These are phyloP conservation scores for Roridomyces roridus DNA, from an alignment of 768 basidiomycete species.

Conservation along the genomic window DNA sequence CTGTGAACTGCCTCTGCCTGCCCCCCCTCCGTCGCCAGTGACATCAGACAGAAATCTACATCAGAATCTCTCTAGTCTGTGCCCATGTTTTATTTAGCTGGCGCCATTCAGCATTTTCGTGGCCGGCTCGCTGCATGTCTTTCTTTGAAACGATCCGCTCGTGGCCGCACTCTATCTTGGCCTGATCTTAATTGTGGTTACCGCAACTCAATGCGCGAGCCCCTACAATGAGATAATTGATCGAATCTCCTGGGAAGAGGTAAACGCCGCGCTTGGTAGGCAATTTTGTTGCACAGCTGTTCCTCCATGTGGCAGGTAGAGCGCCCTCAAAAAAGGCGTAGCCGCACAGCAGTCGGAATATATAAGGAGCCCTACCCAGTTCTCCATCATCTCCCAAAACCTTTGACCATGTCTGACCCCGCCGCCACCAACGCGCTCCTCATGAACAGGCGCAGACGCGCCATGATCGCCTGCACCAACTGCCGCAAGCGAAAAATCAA, in stretches of 20 bases:
- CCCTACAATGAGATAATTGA: constrained; percentile 20
- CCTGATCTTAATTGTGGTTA: constrained; percentile 13
- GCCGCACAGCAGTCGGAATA: constrained; percentile 24
- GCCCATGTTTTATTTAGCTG: constrained; percentile 12
- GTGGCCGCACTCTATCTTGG: constrained; percentile 6
- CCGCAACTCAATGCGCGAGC: constrained; percentile 10
- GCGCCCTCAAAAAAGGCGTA: constrained; percentile 15
- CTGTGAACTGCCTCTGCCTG: constrained; percentile 14
- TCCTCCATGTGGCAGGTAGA: constrained; percentile 17
- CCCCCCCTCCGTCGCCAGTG: constrained; percentile 1
- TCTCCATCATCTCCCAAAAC: neutral
- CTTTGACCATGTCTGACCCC: constrained; percentile 9
- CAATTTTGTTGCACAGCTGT: constrained; percentile 25
- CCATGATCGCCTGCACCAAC: constrained; percentile 57
- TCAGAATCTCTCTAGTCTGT: constrained; percentile 12
- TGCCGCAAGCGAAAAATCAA: constrained; percentile 65
- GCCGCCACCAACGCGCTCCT: constrained; percentile 9
- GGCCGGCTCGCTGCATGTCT: neutral
- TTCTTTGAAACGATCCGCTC: constrained; percentile 6
- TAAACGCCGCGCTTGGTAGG: constrained; percentile 12
- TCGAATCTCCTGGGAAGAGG: constrained; percentile 13
- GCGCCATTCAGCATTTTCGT: neutral
- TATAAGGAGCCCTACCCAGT: constrained; percentile 14
- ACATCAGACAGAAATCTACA: constrained; percentile 20
- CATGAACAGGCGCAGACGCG: constrained; percentile 38